A percentile compares a stretch with the other conserved stretches of the same genome.
phyloP scores from a whole-genome alignment of 1,284 basidiomycete species.

The Rhodotorula glutinis region DNA sequence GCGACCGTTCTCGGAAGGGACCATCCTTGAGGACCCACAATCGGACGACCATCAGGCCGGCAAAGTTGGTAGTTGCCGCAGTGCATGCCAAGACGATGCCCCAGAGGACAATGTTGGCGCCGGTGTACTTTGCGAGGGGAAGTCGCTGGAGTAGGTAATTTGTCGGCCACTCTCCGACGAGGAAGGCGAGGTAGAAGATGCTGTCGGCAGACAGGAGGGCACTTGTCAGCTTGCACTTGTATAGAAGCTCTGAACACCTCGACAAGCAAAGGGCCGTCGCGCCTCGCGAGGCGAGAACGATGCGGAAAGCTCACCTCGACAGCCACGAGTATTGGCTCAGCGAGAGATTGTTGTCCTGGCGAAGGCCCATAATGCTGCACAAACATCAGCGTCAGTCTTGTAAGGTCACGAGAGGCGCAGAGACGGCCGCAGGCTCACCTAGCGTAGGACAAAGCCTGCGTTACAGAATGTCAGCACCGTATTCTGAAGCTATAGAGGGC shows the following conservation, averaged over 20 bases:
- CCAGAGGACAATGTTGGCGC: conserved; percentile 19
- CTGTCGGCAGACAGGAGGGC: conserved; percentile 4
- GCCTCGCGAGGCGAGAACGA: no score
- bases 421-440: background rate
- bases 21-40: conserved; percentile 22
- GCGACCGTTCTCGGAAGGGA: no score
- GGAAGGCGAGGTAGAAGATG: conserved; percentile 36
- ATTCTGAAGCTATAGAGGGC: background rate
- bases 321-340: conserved; percentile 45
- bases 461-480: background rate
- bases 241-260: no score
- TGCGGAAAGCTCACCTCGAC: conserved; percentile 40
- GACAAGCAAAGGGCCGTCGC: no score
- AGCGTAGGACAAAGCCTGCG: conserved; percentile 16
- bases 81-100: conserved; percentile 39
- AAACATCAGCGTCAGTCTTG: no score
- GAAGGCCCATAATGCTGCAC: conserved; percentile 41
- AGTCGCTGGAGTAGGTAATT: conserved; percentile 43
- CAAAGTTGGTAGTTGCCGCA: conserved; percentile 43
- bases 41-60: conserved; percentile 41
- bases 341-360: conserved; percentile 41
- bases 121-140: conserved; percentile 41
- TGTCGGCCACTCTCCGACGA: conserved; percentile 38
- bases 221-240: background rate
- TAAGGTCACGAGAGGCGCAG: conserved; percentile 30